Evolutionary conservation across 2,329 filamentous ascomycete species (phyloP).

Genomic region (Elsinoe batatas): DNA sequence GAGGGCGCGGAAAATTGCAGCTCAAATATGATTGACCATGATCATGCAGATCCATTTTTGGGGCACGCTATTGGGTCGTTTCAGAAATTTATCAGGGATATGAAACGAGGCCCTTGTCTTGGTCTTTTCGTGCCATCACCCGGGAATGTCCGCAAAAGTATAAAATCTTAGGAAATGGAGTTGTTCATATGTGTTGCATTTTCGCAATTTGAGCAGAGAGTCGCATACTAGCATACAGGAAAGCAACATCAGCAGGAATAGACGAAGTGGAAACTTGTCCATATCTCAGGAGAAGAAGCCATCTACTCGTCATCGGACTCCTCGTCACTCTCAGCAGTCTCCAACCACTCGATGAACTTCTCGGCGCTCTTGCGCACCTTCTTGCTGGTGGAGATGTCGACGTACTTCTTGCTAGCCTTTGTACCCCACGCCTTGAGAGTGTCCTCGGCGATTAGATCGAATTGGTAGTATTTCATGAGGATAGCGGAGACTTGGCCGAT

Average conservation of each 20-base stretch:
- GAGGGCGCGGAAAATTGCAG: background rate
- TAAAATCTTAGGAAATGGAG: background rate
- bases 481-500: constrained; percentile 72
- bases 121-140: background rate
- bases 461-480: constrained; percentile 79
- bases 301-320: constrained; percentile 50
- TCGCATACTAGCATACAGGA: background rate
- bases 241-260: background rate
- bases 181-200: background rate
- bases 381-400: constrained; percentile 78
- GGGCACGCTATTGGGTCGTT: background rate
- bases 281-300: background rate
- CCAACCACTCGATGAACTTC: constrained; percentile 89
- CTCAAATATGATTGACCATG: background rate
- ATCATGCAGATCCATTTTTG: background rate
- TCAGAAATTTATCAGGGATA: background rate
- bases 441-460: constrained; percentile 82
- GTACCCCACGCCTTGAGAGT: constrained; percentile 81
- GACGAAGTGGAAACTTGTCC: background rate
- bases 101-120: background rate
- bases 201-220: constrained; percentile 5
- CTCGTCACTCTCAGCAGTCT: constrained; percentile 68
- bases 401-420: constrained; percentile 98
- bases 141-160: background rate
- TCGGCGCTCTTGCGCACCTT: constrained; percentile 93